Percentiles rank a stretch among this genome's conserved stretches.
These are phyloP conservation scores for Stachybotrys chartarum DNA, from an alignment of 2,329 filamentous ascomycete genomes.

Conservation along the genomic window DNA sequence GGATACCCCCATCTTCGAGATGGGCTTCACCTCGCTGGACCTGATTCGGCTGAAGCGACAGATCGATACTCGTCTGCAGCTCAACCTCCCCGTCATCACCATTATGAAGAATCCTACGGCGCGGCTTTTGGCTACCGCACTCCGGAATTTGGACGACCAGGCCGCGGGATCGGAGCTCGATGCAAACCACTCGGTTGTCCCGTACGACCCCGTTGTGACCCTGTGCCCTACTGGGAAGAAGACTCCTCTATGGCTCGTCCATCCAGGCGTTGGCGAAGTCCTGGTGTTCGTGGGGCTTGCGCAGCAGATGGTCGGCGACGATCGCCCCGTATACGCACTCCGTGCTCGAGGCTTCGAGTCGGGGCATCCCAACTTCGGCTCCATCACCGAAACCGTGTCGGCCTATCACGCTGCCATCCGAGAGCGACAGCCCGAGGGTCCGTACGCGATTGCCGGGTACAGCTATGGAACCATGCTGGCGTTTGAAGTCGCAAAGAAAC, in stretches of 20 bases:
- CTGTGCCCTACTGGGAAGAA: slow-evolving; percentile 22
- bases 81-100: slow-evolving; percentile 22
- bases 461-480: slow-evolving; percentile 41
- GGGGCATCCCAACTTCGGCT: slow-evolving; percentile 27
- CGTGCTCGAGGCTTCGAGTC: slow-evolving; percentile 34
- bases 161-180: background rate
- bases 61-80: slow-evolving; percentile 11
- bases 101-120: slow-evolving; percentile 25
- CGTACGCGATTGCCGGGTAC: slow-evolving; percentile 44
- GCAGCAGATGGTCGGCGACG: slow-evolving; percentile 24
- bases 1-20: slow-evolving; percentile 18
- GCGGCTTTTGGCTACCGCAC: background rate
- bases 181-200: background rate
- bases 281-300: slow-evolving; percentile 31
- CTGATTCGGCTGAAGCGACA: slow-evolving; percentile 30
- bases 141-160: slow-evolving; percentile 13
- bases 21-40: slow-evolving; percentile 31
- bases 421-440: slow-evolving; percentile 27
- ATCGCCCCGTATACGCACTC: slow-evolving; percentile 39
- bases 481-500: slow-evolving; percentile 40
- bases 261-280: slow-evolving; percentile 34
- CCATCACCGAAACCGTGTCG: background rate
- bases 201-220: slow-evolving; percentile 22
- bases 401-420: slow-evolving; percentile 9
- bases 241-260: slow-evolving; percentile 31